Conservation (phyloP, 2,329 filamentous ascomycete genomes). For the Paecilomyces sp. region DNA sequence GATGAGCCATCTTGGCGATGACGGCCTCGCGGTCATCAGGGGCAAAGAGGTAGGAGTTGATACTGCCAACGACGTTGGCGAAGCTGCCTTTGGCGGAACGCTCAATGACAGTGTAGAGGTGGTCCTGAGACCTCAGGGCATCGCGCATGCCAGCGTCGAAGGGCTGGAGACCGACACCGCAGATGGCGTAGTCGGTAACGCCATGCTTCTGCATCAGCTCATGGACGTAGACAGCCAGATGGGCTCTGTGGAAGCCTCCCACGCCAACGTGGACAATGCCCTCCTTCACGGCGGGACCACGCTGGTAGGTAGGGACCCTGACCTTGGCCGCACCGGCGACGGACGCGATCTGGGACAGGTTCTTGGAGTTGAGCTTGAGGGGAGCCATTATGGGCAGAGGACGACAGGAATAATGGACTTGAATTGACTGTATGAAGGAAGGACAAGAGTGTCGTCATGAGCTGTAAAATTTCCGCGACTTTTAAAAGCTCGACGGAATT, state of each 20-base stretch:
- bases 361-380: slow-evolving; percentile 34
- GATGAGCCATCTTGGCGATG: slow-evolving; percentile 49
- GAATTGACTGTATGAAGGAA: slow-evolving; percentile 10
- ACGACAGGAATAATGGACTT: slow-evolving; percentile 5
- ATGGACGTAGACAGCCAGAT: slow-evolving; percentile 48
- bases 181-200: slow-evolving; percentile 43
- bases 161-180: slow-evolving; percentile 46
- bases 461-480: not conserved
- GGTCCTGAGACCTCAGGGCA: slow-evolving; percentile 41
- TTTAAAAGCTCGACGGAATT: not conserved
- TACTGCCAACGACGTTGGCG: slow-evolving; percentile 45
- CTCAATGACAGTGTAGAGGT: slow-evolving; percentile 49
- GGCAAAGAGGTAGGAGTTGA: slow-evolving; percentile 47
- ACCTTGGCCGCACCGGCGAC: slow-evolving; percentile 19
- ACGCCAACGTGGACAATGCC: slow-evolving; percentile 50
- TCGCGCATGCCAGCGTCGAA: slow-evolving; percentile 48
- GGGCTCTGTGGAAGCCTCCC: slow-evolving; percentile 49
- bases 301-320: slow-evolving; percentile 39
- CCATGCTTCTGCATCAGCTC: slow-evolving; percentile 42
- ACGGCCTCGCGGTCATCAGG: slow-evolving; percentile 47
- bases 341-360: slow-evolving; percentile 30
- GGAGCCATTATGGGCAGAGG: slow-evolving; percentile 14
- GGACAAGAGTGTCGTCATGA: slow-evolving; percentile 2
- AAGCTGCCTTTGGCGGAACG: slow-evolving; percentile 46
- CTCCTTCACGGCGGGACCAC: slow-evolving; percentile 41